These are phyloP conservation scores for Rhizomucor miehei DNA, from an alignment of 371 early-diverging fungal species.

Conservation along the genomic window DNA sequence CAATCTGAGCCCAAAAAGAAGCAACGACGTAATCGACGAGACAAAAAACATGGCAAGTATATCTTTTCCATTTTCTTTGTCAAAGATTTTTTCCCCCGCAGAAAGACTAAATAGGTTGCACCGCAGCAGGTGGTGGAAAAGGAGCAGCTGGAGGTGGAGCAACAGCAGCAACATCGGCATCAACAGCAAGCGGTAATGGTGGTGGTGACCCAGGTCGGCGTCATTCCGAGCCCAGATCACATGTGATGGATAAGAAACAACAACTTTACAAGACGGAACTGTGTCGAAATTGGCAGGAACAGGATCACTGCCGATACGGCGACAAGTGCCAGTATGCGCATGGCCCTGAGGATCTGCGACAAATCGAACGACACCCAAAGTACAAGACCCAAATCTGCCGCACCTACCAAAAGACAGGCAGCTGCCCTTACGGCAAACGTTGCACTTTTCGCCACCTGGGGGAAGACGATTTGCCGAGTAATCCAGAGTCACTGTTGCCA, in stretches of 20 bases:
- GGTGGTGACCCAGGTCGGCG: too few relatives aligned
- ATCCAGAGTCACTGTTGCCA: slow-evolving; percentile 36
- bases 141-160: too few relatives aligned
- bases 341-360: slow-evolving; percentile 75
- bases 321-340: slow-evolving; percentile 97
- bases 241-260: slow-evolving; percentile 9
- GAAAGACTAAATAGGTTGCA: too few relatives aligned
- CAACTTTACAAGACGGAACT: slow-evolving; percentile 25
- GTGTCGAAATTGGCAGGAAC: slow-evolving; percentile 23
- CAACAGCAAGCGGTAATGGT: too few relatives aligned
- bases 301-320: slow-evolving; percentile 60
- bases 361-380: slow-evolving; percentile 89
- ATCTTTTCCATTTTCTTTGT: too few relatives aligned
- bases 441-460: slow-evolving; percentile 92
- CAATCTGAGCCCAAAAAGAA: too few relatives aligned
- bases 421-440: slow-evolving; percentile 92
- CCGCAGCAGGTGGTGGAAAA: too few relatives aligned
- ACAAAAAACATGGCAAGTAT: too few relatives aligned
- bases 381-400: slow-evolving; percentile 94
- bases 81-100: too few relatives aligned
- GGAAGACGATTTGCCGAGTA: slow-evolving; percentile 20
- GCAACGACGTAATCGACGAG: too few relatives aligned
- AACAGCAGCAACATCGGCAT: too few relatives aligned
- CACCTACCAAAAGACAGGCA: slow-evolving; percentile 83
- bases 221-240: too few relatives aligned